Base-by-base conservation (phyloP, 2,329 filamentous ascomycete genomes). In the Neofusicoccum ribis region DNA sequence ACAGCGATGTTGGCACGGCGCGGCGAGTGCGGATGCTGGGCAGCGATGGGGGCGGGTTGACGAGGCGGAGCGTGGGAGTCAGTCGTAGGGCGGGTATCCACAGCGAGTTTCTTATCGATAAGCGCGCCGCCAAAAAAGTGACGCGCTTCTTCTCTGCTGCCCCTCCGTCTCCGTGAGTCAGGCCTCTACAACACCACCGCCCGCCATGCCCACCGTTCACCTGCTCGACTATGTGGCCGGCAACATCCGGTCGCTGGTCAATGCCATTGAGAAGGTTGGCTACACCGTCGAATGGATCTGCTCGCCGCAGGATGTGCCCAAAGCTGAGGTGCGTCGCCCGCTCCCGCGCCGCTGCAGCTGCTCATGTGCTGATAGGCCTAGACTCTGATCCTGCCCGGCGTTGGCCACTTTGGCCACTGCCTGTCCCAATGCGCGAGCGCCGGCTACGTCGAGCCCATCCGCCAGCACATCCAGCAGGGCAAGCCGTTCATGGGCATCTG, bases 401-500 rank as follows among this genome's bases (percentile, higher is more conserved):
- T 99, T 68, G 95, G 95, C 71, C 94, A 99, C 83, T 99, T 98
- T 73, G 95, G 95, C 67, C 93, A 99, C 83, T 99, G 95, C 79
- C 84, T 98, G 69, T 88, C 88, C 34, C 93, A 97, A 75, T 88
- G 99, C 70, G 84, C 89, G 15, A 85, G 88, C 47, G 92, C 92
- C 43, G 92, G 91, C 68, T 99, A 93, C 79, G 83, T 94, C 63
- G 90, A 92, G 66, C 91, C 93, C 9, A 89, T 99, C 69, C 87
- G 84, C 70, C 84, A 88, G 69, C 93, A 98, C 81, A 93, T 99
- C 72, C 84, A 88, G 61, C 86, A 90, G 14, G 93, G 93, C n/a
- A 98, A 98, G 79, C 93, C 94, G 14, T 98, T 99, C 76, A 96
- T 99, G 89, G 93, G 91, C 58, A 96, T 99, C 73, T 99, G 95